Evolutionary conservation across 495 filamentous ascomycete genomes (phyloP).

Genomic region (Penicillium cataractarum): DNA sequence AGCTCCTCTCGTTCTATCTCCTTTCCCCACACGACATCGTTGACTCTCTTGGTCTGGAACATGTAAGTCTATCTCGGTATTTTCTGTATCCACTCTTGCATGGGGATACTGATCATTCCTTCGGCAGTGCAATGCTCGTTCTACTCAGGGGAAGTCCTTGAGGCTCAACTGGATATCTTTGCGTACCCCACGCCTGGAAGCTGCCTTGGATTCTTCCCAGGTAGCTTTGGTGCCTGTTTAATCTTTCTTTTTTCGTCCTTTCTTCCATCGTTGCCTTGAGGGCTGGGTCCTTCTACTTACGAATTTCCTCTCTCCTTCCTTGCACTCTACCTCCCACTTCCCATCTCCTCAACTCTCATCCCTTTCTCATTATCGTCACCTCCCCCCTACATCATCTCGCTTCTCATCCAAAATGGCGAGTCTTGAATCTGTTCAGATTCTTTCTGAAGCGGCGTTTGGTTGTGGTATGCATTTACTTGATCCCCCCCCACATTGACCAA

Average conservation of each 20-base stretch:
- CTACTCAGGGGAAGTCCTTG: slow-evolving; percentile 29
- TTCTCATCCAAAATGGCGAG: slow-evolving; percentile 35
- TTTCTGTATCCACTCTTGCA: not conserved
- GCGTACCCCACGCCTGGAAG: not conserved
- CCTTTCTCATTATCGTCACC: slow-evolving; percentile 5
- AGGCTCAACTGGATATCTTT: slow-evolving; percentile 23
- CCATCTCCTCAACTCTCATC: slow-evolving; percentile 7
- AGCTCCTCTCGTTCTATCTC: slow-evolving; percentile 1
- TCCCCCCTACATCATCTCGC: slow-evolving; percentile 7
- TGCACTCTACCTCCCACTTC: slow-evolving; percentile 11
- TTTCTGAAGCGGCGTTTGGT: slow-evolving; percentile 50
- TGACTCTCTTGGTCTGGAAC: not conserved
- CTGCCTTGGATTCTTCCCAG: not conserved
- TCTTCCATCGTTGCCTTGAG: slow-evolving; percentile 8
- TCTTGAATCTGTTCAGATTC: slow-evolving; percentile 38
- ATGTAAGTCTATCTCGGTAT: not conserved
- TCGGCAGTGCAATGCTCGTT: slow-evolving; percentile 31
- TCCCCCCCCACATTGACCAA: slow-evolving; percentile 2
- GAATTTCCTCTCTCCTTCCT: not conserved
- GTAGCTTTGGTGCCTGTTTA: not conserved
- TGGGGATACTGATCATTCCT: slow-evolving; percentile 12
- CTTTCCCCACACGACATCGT: not conserved
- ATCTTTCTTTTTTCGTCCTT: slow-evolving; percentile 1
- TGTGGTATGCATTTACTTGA: slow-evolving; percentile 41
- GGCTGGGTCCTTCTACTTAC: slow-evolving; percentile 3